Evolutionary conservation across 371 early-diverging fungal genomes (phyloP), one percentile per base, ranked within the genome.

Genomic region (Sporodiniella umbellata): DNA sequence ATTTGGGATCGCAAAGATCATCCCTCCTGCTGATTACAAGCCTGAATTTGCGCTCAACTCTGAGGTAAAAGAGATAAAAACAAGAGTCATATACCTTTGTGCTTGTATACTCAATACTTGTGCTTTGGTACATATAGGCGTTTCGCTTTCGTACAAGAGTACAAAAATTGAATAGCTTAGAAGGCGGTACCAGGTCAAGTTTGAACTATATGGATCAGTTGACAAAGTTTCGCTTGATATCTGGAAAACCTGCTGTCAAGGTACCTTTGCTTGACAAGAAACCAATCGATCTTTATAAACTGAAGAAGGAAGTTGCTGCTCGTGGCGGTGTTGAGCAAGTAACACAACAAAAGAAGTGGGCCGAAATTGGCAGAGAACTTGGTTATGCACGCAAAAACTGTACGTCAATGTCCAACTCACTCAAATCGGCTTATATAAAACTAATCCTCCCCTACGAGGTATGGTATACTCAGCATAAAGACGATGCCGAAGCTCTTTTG

Each of bases 161-260:
- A 19, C 95, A 96, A 68, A 85, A 86, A 59, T 80, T 98, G 23
- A 95, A 93, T 68, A 83, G 86, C 24, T 88, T 96, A 80, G 94
- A 94, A 50, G 97, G 95, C 23, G 81, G 83, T 58, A 91, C 94
- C 6, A 79, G 97, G 33, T 78, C 88, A 18, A 88, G 86, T 33
- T 80, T 93, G 50, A 93, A 93, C 66, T 98, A 93, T 63, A 72
- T 92, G 42, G 95, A 96, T 51, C 92, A 93, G 68, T 75, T 98
- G 17, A 84, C 87, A 64, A 84, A 87, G 62, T 96, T 87, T 64
- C 96, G 96, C 60, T 74, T 83, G 15, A 86, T 90, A 54, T 75
- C 83, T 39, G 90, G 92, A 4, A 84, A 81, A 22, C 84, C 86
- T 1, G 75, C 91, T 38, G 70, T 66, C 49, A 83, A 86, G 58